A percentile compares a stretch with the other conserved stretches of the same genome.
Evolutionary conservation across 1,139 yeast species (phyloP).

Genomic region (Saccharomyces hybrid): DNA sequence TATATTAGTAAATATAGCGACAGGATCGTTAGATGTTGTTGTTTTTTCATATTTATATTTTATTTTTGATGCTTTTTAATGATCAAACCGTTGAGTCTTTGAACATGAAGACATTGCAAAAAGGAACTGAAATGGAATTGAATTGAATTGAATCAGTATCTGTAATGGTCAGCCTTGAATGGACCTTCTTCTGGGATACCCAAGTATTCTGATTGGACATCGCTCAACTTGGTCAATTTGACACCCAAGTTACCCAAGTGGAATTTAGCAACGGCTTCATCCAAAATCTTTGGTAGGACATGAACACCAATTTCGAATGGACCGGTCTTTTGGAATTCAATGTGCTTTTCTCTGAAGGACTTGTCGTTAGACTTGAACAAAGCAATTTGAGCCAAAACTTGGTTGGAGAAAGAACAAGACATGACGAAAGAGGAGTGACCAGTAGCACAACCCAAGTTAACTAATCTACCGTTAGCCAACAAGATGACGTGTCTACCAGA

Average conservation of each 20-base stretch:
- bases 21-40: neutral
- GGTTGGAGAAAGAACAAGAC: conserved; percentile 99
- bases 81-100: conserved; percentile 16
- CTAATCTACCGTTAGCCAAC: conserved; percentile 99
- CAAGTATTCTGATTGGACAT: conserved; percentile 89
- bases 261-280: conserved; percentile 97
- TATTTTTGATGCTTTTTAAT: conserved; percentile 3
- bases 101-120: conserved; percentile 3
- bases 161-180: conserved; percentile 96
- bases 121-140: neutral
- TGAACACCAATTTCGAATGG: conserved; percentile 90
- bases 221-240: conserved; percentile 68
- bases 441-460: conserved; percentile 99
- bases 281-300: conserved; percentile 95
- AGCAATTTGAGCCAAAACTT: conserved; percentile 98
- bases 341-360: conserved; percentile 70
- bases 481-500: conserved; percentile 91
- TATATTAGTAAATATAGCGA: conserved; percentile 2
- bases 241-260: conserved; percentile 96
- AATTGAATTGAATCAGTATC: conserved; percentile 54
- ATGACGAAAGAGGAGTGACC: conserved; percentile 99
- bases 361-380: conserved; percentile 84
- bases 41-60: neutral
- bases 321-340: conserved; percentile 90
- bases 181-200: conserved; percentile 94